phyloP scores from a whole-genome alignment of 2,329 filamentous ascomycete genomes.

The Paracoccidioides lutzii region DNA sequence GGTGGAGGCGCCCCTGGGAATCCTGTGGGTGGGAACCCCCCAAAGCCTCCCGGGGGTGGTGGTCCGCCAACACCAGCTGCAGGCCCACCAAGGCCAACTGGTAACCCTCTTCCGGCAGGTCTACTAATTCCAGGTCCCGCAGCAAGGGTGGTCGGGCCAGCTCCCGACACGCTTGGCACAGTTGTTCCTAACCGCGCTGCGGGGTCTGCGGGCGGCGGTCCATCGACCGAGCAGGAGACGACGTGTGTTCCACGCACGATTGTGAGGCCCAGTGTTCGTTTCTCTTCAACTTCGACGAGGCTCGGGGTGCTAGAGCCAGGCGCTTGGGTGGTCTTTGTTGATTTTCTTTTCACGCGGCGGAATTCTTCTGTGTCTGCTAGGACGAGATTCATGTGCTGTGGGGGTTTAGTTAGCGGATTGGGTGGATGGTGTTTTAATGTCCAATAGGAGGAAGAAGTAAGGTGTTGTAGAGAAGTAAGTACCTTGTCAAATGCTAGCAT shows the following conservation, averaged over 20 bases:
- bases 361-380: slow-evolving; percentile 98
- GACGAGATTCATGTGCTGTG: slow-evolving; percentile 95
- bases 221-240: slow-evolving; percentile 88
- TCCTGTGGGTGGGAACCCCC: slow-evolving; percentile 30
- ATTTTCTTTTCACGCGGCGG: slow-evolving; percentile 76
- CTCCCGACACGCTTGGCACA: slow-evolving; percentile 48
- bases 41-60: slow-evolving; percentile 48
- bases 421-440: neutral
- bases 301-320: slow-evolving; percentile 48
- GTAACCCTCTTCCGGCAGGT: slow-evolving; percentile 74
- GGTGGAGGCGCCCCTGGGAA: slow-evolving; percentile 37
- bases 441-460: neutral
- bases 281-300: slow-evolving; percentile 82
- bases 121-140: slow-evolving; percentile 82
- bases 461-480: slow-evolving; percentile 14
- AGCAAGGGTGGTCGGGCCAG: slow-evolving; percentile 53
- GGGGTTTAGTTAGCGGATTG: neutral
- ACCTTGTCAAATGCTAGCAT: slow-evolving; percentile 99
- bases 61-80: slow-evolving; percentile 75
- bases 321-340: slow-evolving; percentile 51
- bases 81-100: slow-evolving; percentile 75
- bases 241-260: slow-evolving; percentile 93
- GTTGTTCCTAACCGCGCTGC: slow-evolving; percentile 74
- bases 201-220: slow-evolving; percentile 86
- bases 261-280: slow-evolving; percentile 87